Base-by-base conservation (phyloP, 257 asterid species). In the Ajuga chamaepitys region DNA sequence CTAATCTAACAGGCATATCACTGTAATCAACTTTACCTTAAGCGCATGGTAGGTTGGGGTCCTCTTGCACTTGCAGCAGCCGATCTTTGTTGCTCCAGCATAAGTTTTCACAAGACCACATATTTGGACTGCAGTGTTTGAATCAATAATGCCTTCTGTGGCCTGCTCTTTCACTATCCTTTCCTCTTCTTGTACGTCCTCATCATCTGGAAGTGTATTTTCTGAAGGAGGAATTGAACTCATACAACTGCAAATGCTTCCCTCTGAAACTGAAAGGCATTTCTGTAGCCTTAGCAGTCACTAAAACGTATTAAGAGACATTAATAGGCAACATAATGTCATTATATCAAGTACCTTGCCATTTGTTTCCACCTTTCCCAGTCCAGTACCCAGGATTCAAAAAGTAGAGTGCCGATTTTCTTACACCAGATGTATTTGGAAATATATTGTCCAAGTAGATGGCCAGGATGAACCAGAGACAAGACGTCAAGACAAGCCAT, bases 131-230 rank as follows among this genome's bases (percentile, higher is more conserved):
- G 98, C 97, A 74, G 78, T 57, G 47, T 67, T 46, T 40, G 92
- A 63, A 78, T 84, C 89, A 26, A 78, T 63, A 66, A 32, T 70
- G 55, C 83, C 86, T 77, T 85, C 85, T n/a, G 59, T n/a, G 13
- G 84, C 81, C 83, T 85, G 95, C 68, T 62, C 86, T 77, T 85
- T 89, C 69, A 92, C 98, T 61, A 55, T 67, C 78, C 74, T 82
- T 78, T 92, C 98, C 79, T 92, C 98, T 77, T 89, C 95, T 68
- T 62, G 92, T 54, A 92, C 98, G 64, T 92, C 97, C 71, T 78
- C 95, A 50, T 92, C 97, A 58, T 92, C 98, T 6, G 95, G 92
- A 63, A 45, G 62, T 66, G 74, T 78, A 74, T 74, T 72, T 62
- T 92, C 98, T 21, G 66, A 22, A 9, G 79, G 70, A 35, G 90